Base-by-base conservation (phyloP, 1,284 basidiomycete species). In the Austroboletus olivaceoglutinosus region DNA sequence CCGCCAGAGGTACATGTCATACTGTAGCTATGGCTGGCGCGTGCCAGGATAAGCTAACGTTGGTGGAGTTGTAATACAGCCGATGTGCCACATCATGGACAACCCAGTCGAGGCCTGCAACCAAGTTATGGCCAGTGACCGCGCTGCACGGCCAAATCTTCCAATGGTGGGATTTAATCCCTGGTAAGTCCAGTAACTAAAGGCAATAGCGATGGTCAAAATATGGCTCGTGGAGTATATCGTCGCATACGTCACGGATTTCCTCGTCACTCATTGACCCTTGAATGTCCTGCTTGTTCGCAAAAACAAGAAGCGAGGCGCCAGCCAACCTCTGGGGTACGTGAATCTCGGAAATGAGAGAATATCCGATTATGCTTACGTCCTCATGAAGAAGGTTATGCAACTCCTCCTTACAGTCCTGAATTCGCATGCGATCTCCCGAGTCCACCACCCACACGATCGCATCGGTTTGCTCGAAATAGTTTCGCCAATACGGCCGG, bases 361-460 rank as follows among this genome's bases (percentile, higher is more conserved):
- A 43, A 31, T 50, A 51, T 50, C 38, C 34, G 45, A 31, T 53
- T 38, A 27, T 51, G 55, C 88, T 68, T 69, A 98, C 95, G 71
- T 99, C 95, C 77, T 98, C 95, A 25, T 83, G 80, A 34, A 99
- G 76, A 41, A 99, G 77, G 52, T 79, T 84, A 60, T 90, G 85
- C 25, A 99, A 78, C 71, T 99, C 97, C 41, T 83, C 76, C 62
- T 82, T 86, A 70, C 95, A 98, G 68, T 99, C 96, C 38, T 76
- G 71, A 77, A 98, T 90, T 51, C 97, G 81, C 70, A 92, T 80
- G 30, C 88, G 79, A 72, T 99, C 97, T 38, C 89, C 84, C 1
- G 92, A 95, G 73, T 99, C 97, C 31, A 99, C 95, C 16, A 99
- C 97, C 97, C 97, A 99, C 30, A 99, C 93, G 43, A 99, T 79